phyloP scores from a whole-genome alignment of 1,139 yeast species.

The Kodamaea alishanica region DNA sequence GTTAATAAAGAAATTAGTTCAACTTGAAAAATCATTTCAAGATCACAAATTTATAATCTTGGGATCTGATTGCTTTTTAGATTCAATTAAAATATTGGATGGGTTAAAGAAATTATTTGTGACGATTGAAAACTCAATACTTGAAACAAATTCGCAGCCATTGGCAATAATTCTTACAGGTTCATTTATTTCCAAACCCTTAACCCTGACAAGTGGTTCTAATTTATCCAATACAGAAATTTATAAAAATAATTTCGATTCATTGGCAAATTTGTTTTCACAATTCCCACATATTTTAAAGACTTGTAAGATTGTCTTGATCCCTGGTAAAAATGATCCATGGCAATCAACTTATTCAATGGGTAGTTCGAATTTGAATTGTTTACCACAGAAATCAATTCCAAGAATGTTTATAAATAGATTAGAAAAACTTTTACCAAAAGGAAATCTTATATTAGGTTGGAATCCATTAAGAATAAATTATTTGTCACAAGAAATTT shows the following conservation, averaged over 20 bases:
- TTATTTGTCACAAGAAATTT: conserved; percentile 81
- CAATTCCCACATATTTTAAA: conserved; percentile 31
- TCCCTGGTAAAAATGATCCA: conserved; percentile 92
- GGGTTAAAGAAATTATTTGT: conserved; percentile 59
- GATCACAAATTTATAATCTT: conserved; percentile 62
- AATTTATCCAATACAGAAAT: conserved; percentile 44
- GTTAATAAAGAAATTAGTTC: conserved; percentile 51
- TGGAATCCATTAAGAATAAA: conserved; percentile 83
- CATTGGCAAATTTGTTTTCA: conserved; percentile 54
- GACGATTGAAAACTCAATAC: conserved; percentile 40
- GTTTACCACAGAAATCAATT: conserved; percentile 68
- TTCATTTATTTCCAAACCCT: conserved; percentile 68
- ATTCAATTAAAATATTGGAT: conserved; percentile 47
- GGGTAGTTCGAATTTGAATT: conserved; percentile 55
- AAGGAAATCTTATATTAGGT: conserved; percentile 45
- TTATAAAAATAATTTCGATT: conserved; percentile 74
- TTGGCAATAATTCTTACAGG: conserved; percentile 46
- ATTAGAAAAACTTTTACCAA: conserved; percentile 59
- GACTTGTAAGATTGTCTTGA: conserved; percentile 51
- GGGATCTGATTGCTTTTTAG: conserved; percentile 72
- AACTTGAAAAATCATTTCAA: conserved; percentile 52
- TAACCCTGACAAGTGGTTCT: conserved; percentile 44
- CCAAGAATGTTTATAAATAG: conserved; percentile 71
- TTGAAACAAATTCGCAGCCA: conserved; percentile 46
- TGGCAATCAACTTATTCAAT: conserved; percentile 77